Evolutionary conservation across 257 asterid species (phyloP), one percentile per base, ranked within the genome.

Genomic region (Galeopsis tetrahit): DNA sequence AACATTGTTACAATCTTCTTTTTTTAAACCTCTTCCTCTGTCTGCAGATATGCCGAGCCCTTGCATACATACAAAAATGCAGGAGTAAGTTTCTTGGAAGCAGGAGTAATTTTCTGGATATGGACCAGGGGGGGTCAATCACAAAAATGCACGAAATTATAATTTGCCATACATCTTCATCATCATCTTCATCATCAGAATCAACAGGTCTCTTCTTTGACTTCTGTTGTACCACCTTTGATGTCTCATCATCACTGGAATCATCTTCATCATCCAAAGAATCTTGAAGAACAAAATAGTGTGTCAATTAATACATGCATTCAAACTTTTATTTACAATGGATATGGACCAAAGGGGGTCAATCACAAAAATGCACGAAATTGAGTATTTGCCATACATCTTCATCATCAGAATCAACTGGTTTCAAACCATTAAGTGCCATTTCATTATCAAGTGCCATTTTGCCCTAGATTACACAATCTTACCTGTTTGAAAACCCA

Each of bases 161-260:
- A 21, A 21, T 21, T 21, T 21, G 28, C 28, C 28, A 21, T 21
- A 21, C 28, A 21, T 21, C 28, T 21, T 21, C 28, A 21, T 21
- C 28, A 21, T 21, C 28, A 21, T 21, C 28, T 21, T 21, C 28
- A 21, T 21, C 28, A 1, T 69, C 80, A 70, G 85, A 3, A 62
- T 67, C 73, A 68, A 88, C 79, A 31, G 82, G 77, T 55, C 92
- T 83, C 70, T 90, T 90, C 86, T 83, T 88, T 32, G 77, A 33
- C n/a, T 62, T 70, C n/a, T 33, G 44, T 58, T 21, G 28, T 21
- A 21, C 28, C 28, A 78, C 88, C 88, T 79, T 83, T 3, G 83
- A 82, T 7, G 57, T 15, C 60, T 82, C 85, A 33, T 87, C 89
- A 13, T 82, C 91, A 35, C 77, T 78, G 3, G 83, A 79, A 58